A percentile compares a stretch with the other conserved stretches of the same genome.
phyloP scores from a whole-genome alignment of 31 red algal genomes.

The Odonthalia washingtoniensis region DNA sequence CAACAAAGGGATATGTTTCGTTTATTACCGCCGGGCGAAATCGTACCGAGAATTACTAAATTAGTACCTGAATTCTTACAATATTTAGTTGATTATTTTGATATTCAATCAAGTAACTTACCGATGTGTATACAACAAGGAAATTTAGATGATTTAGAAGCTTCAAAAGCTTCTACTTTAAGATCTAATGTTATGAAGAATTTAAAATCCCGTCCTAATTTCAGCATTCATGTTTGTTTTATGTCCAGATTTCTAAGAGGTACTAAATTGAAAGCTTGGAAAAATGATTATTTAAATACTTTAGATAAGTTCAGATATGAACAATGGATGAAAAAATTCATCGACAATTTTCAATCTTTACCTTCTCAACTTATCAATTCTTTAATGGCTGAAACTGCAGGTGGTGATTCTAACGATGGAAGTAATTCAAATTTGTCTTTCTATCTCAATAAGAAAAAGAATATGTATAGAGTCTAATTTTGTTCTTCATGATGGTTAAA shows the following conservation, averaged over 20 bases:
- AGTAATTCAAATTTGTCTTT: slow-evolving; percentile 1
- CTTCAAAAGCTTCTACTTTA: not conserved
- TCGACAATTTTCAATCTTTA: not conserved
- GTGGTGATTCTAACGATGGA: not conserved
- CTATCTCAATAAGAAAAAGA: slow-evolving; percentile 1
- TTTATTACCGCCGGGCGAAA: slow-evolving; percentile 41
- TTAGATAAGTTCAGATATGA: not conserved
- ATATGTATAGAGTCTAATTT: not conserved
- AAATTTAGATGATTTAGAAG: not conserved
- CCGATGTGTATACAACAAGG: not conserved
- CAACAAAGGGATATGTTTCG: not conserved
- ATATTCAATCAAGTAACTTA: slow-evolving; percentile 1
- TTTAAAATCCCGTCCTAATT: not conserved
- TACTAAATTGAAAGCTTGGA: not conserved
- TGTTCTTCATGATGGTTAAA: too few species aligned
- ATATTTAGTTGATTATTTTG: slow-evolving; percentile 29
- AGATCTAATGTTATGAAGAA: not conserved
- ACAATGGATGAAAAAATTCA: not conserved
- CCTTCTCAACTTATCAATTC: not conserved
- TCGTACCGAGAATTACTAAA: slow-evolving; percentile 16
- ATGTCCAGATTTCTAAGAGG: not conserved
- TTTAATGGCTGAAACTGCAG: not conserved
- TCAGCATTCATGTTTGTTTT: not conserved
- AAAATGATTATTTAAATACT: not conserved
- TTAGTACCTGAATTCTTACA: slow-evolving; percentile 26